A percentile compares a stretch with the other conserved stretches of the same genome.
phyloP scores from a whole-genome alignment of 305 asterid genomes.

The Fraxinus paxiana region DNA sequence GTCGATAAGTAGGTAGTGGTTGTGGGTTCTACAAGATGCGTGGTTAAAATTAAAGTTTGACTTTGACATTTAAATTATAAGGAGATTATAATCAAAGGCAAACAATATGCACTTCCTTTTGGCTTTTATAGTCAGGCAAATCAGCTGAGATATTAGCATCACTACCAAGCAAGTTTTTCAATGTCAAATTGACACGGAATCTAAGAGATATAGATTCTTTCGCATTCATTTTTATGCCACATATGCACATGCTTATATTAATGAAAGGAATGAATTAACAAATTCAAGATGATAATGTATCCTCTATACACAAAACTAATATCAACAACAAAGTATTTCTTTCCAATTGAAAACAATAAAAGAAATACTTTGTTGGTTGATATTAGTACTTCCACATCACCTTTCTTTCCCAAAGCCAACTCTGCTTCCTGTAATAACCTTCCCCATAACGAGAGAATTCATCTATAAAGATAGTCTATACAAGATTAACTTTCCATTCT shows the following conservation, averaged over 20 bases:
- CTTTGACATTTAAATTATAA: background rate
- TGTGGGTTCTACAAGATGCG: background rate
- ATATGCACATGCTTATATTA: background rate
- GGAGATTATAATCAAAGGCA: background rate
- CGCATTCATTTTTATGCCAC: background rate
- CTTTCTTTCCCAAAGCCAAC: background rate
- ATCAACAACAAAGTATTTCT: background rate
- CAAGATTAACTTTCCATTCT: background rate
- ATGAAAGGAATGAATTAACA: background rate
- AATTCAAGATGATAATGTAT: background rate
- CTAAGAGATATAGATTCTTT: background rate
- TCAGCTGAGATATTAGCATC: background rate
- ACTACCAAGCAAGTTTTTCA: background rate
- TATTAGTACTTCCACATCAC: background rate
- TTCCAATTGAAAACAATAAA: background rate
- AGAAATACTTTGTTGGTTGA: background rate
- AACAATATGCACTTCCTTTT: background rate
- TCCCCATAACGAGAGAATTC: background rate
- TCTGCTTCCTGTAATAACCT: background rate
- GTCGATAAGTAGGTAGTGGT: background rate
- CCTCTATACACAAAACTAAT: background rate
- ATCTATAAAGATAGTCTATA: background rate
- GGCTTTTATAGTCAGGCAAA: background rate
- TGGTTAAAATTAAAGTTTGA: no score
- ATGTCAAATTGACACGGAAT: background rate